Base-by-base conservation (phyloP, 305 asterid species). In the Withania somnifera region DNA sequence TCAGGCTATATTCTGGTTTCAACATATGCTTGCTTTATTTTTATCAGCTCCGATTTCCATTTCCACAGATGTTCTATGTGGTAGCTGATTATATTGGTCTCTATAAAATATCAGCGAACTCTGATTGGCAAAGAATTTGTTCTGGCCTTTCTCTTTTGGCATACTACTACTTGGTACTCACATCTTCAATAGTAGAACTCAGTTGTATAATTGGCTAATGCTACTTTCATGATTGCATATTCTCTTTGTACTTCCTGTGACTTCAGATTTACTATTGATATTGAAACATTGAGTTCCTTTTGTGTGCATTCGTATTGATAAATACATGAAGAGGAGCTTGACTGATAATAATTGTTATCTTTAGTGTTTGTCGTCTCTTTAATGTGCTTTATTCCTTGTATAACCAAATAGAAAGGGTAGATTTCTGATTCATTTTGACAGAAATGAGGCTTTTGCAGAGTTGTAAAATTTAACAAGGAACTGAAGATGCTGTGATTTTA, bases 1-100 rank as follows among this genome's bases (percentile, higher is more conserved):
- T 96, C 52, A 91, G 97, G 98, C 81, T 91, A 52, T 96, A 96
- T 82, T 90, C 98, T 85, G 96, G 95, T 87, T 86, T 91, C 86
- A 87, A 68, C 89, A 91, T 96, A 87, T 89, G 92, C 92, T 83
- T 94, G 78, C 92, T 94, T 61, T 96, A 94, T 82, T 81, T 87
- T 73, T 93, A 96, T 87, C 99, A 96, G 91, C 97, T 96, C 82
- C 98, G 91, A 84, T 32, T 96, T 86, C 87, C 86, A 83, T 86
- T 94, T 83, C 92, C 93, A 26, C 91, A 86, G 67, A 83, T 89
- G 69, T 78, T 89, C 82, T 88, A 86, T 71, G 78, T 52, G 66
- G 77, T 92, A 67, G 89, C 91, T 45, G 91, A 87, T 76, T 90
- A 88, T 78, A 86, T 94, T 73, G 98, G 99, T 75, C 90, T 96